A percentile compares a stretch with the other conserved stretches of the same genome.
phyloP scores from a whole-genome alignment of 2,329 filamentous ascomycete genomes.

The Calonectria montana region DNA sequence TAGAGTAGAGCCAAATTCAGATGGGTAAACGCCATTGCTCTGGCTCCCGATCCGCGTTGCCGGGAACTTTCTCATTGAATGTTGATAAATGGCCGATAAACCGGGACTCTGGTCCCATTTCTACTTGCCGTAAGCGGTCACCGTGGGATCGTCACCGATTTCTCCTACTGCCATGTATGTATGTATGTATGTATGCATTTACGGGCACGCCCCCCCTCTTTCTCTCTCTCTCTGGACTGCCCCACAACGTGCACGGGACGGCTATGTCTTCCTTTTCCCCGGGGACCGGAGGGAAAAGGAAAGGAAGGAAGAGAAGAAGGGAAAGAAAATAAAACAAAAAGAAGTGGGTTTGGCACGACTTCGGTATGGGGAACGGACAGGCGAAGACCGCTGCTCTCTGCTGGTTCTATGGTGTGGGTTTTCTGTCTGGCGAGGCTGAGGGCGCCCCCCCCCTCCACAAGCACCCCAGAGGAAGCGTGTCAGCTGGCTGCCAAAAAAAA shows the following conservation, averaged over 20 bases:
- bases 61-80: not conserved
- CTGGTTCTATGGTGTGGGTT: not conserved
- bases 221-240: not conserved
- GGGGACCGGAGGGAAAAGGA: not conserved
- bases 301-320: too few relatives aligned
- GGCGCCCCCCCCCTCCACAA: too few relatives aligned
- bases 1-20: not conserved
- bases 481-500: conserved; percentile 5
- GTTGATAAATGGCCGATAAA: not conserved
- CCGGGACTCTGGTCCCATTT: not conserved
- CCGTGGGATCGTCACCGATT: not conserved
- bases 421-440: not conserved
- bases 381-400: not conserved
- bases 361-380: not conserved
- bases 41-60: not conserved
- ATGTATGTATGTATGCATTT: too few relatives aligned
- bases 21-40: not conserved
- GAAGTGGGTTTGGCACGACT: conserved; percentile 1
- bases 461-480: not conserved
- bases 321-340: not conserved
- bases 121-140: not conserved
- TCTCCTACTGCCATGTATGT: not conserved
- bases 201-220: not conserved
- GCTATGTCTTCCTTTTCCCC: not conserved
- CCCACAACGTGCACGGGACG: not conserved